Evolutionary conservation across 2,329 filamentous ascomycete species (phyloP).

Genomic region (Biscogniauxia mediterranea): DNA sequence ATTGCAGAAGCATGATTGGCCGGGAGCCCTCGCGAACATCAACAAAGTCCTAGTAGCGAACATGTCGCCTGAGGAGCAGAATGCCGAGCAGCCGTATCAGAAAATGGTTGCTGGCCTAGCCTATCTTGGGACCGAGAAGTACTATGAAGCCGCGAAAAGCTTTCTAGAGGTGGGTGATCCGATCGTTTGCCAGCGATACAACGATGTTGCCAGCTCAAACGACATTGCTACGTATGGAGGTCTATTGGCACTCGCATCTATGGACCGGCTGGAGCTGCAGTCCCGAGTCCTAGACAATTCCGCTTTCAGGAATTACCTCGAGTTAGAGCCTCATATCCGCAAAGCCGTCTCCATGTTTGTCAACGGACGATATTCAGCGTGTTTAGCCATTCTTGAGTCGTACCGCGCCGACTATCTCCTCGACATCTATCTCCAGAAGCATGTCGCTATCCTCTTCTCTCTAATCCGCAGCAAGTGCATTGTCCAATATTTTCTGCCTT

Average conservation of each 20-base stretch:
- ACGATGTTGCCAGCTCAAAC: conserved; percentile 74
- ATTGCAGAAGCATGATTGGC: conserved; percentile 76
- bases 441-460: conserved; percentile 68
- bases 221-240: conserved; percentile 92
- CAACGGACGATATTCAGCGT: conserved; percentile 83
- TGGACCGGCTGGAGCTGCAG: conserved; percentile 77
- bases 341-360: conserved; percentile 89
- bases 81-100: conserved; percentile 48
- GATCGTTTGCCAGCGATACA: conserved; percentile 54
- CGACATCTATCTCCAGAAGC: conserved; percentile 78
- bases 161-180: conserved; percentile 65
- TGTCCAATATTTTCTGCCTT: conserved; percentile 87
- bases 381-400: conserved; percentile 76
- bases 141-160: conserved; percentile 62
- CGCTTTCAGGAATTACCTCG: conserved; percentile 81
- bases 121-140: conserved; percentile 46
- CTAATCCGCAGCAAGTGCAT: conserved; percentile 88
- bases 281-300: conserved; percentile 73
- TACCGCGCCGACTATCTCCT: conserved; percentile 86
- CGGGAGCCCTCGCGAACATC: conserved; percentile 58
- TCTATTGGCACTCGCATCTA: conserved; percentile 83
- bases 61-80: conserved; percentile 45
- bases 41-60: conserved; percentile 61
- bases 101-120: conserved; percentile 53
- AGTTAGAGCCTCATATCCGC: conserved; percentile 90